Evolutionary conservation across 2,329 filamentous ascomycete species (phyloP).

Genomic region (Colletotrichum lentis): DNA sequence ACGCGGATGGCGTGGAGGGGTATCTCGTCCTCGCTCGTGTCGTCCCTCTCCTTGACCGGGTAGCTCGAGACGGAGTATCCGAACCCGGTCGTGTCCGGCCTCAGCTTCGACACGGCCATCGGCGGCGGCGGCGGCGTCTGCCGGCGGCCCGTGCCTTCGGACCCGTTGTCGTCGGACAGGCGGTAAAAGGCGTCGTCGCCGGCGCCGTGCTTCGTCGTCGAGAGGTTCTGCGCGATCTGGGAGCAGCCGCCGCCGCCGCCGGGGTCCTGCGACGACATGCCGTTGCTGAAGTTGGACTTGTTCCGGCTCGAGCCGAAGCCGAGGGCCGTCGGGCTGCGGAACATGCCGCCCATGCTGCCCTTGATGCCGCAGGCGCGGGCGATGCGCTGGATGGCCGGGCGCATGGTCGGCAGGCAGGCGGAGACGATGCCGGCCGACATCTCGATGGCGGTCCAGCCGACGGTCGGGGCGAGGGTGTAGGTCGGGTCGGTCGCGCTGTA

Average conservation of each 20-base stretch:
- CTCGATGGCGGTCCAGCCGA: conserved; percentile 60
- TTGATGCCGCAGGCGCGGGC: conserved; percentile 54
- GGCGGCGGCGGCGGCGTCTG: background rate
- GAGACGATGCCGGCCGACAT: conserved; percentile 61
- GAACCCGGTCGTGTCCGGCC: conserved; percentile 45
- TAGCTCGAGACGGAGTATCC: conserved; percentile 46
- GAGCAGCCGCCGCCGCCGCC: conserved; percentile 1
- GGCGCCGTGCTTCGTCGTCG: conserved; percentile 23
- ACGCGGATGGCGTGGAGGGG: conserved; percentile 52
- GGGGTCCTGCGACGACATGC: conserved; percentile 32
- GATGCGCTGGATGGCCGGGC: conserved; percentile 53
- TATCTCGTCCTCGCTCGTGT: conserved; percentile 49
- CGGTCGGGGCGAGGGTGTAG: conserved; percentile 57
- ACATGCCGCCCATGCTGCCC: conserved; percentile 45
- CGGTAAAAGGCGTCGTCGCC: conserved; percentile 45
- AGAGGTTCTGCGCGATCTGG: conserved; percentile 15
- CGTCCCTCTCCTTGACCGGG: conserved; percentile 42
- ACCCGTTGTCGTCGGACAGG: conserved; percentile 46
- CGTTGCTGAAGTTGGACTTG: conserved; percentile 38
- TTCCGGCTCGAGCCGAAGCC: conserved; percentile 42
- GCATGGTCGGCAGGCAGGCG: conserved; percentile 61
- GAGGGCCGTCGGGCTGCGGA: conserved; percentile 37
- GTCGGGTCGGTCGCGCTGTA: conserved; percentile 52
- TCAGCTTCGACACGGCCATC: conserved; percentile 41
- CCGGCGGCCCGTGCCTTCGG: conserved; percentile 37